Evolutionary conservation across 768 basidiomycete genomes (phyloP).

Genomic region (Russula abietina): DNA sequence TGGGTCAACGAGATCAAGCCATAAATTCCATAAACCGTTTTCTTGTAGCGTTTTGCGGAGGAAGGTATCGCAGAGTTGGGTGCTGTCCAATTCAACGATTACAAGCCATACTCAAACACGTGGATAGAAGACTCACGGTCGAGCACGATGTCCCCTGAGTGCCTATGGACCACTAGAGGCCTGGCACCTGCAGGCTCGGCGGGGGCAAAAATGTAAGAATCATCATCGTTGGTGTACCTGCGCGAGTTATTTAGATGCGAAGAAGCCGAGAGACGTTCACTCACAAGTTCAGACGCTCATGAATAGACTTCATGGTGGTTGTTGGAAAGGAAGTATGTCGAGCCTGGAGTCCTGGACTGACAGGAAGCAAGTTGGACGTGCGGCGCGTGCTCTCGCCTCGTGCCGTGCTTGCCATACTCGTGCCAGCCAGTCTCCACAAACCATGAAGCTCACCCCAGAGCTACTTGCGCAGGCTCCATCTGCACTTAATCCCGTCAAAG

Average conservation of each 20-base stretch:
- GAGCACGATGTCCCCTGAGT: slow-evolving; percentile 68
- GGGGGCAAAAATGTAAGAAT: slow-evolving; percentile 75
- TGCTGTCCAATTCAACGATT: slow-evolving; percentile 10
- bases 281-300: slow-evolving; percentile 70
- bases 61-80: slow-evolving; percentile 36
- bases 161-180: slow-evolving; percentile 64
- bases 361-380: neutral
- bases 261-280: slow-evolving; percentile 22
- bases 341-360: neutral
- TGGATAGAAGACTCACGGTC: slow-evolving; percentile 43
- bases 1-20: slow-evolving; percentile 72
- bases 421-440: slow-evolving; percentile 7
- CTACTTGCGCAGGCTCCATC: slow-evolving; percentile 78
- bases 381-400: neutral
- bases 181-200: slow-evolving; percentile 54
- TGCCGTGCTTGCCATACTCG: neutral
- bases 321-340: slow-evolving; percentile 26
- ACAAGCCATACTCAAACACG: slow-evolving; percentile 6
- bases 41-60: slow-evolving; percentile 53
- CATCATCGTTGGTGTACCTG: slow-evolving; percentile 65
- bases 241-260: slow-evolving; percentile 21
- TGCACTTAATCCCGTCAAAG: slow-evolving; percentile 74
- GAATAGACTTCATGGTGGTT: slow-evolving; percentile 55
- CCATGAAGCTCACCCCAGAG: slow-evolving; percentile 92
- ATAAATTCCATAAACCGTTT: slow-evolving; percentile 67